These are phyloP conservation scores for Mycena indigotica DNA, from an alignment of 768 basidiomycete genomes.

Conservation along the genomic window DNA sequence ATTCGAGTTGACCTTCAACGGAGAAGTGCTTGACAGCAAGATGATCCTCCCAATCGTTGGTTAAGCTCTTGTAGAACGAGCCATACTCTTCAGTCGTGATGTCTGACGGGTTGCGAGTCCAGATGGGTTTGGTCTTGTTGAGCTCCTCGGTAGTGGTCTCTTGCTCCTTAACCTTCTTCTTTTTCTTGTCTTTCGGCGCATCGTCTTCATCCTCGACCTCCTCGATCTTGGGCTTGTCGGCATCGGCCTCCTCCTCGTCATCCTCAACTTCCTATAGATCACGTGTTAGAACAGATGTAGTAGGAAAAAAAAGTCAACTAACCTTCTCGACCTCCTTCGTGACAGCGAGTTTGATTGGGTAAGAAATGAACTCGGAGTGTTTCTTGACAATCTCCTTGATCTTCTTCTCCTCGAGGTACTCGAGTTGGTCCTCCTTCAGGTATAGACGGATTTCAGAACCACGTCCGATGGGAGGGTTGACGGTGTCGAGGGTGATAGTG, in stretches of 20 bases:
- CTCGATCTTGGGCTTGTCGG: conserved; percentile 76
- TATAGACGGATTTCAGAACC: conserved; percentile 90
- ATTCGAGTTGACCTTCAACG: conserved; percentile 99
- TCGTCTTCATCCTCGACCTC: conserved; percentile 84
- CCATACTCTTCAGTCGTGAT: conserved; percentile 93
- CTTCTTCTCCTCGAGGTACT: conserved; percentile 99
- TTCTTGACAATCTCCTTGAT: conserved; percentile 99
- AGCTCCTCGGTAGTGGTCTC: conserved; percentile 93
- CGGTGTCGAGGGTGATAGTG: conserved; percentile 93
- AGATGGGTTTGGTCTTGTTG: conserved; percentile 99
- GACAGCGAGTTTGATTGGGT: conserved; percentile 97
- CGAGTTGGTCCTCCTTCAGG: conserved; percentile 98
- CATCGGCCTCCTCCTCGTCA: conserved; percentile 70
- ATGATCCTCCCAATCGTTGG: conserved; percentile 99
- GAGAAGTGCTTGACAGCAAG: conserved; percentile 99
- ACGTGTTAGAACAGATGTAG: conserved; percentile 2
- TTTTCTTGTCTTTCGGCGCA: conserved; percentile 88
- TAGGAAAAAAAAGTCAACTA: conserved; percentile 23
- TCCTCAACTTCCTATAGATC: conserved; percentile 78
- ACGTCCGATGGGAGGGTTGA: conserved; percentile 89
- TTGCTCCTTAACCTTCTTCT: conserved; percentile 90
- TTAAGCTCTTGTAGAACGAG: conserved; percentile 98
- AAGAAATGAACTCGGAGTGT: conserved; percentile 99
- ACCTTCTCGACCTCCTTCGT: conserved; percentile 99
- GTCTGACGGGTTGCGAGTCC: conserved; percentile 97